These are phyloP conservation scores for Russula brevipes DNA, from an alignment of 768 basidiomycete genomes.

Conservation along the genomic window DNA sequence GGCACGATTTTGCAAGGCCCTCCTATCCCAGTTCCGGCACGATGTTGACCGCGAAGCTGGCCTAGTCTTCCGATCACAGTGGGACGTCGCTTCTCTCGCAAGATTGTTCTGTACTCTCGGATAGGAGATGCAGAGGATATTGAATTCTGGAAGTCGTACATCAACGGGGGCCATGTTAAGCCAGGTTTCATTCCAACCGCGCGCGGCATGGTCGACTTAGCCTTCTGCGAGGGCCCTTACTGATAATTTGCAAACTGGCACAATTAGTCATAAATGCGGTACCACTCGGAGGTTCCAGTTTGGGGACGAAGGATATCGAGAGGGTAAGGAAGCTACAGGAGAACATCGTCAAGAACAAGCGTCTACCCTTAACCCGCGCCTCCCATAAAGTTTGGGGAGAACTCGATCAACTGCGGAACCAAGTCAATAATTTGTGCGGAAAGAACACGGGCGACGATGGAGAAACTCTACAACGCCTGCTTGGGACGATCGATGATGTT, in stretches of 20 bases:
- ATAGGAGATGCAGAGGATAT: background rate
- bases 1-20: background rate
- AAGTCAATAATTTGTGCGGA: background rate
- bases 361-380: background rate
- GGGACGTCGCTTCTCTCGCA: conserved; percentile 14
- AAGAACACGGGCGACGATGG: too few species aligned
- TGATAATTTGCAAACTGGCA: conserved; percentile 13
- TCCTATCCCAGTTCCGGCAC: background rate
- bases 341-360: background rate
- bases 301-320: background rate
- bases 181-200: background rate
- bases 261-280: background rate
- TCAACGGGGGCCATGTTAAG: background rate
- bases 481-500: background rate
- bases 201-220: background rate
- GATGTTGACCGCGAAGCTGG: background rate
- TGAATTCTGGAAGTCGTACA: background rate
- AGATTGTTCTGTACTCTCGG: background rate
- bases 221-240: conserved; percentile 3
- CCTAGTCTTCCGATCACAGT: conserved; percentile 1
- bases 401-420: background rate
- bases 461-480: too few species aligned
- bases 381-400: background rate
- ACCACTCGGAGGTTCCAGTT: background rate
- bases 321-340: background rate